Evolutionary conservation across 257 asterid species (phyloP), one percentile per base, ranked within the genome.

Genomic region (Pogostemon cablin): DNA sequence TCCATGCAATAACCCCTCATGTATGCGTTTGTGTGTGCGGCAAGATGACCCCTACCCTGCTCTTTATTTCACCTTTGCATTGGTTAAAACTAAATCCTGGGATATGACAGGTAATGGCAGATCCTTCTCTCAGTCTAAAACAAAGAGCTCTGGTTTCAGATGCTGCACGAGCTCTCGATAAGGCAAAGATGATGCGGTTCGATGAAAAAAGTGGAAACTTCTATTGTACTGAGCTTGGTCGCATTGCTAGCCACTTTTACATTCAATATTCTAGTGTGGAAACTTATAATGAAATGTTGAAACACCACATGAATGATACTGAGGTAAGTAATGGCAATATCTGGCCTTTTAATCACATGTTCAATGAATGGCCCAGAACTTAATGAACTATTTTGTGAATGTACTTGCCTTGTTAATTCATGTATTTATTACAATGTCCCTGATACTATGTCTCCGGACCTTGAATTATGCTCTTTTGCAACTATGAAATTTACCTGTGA

Each of bases 181-280:
- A 82, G 83, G 99, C 99, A 66, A 93, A 93, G 86, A 93, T 93
- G 99, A 89, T 93, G 99, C 99, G 99, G 55, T 93, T 91, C 68
- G 99, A 93, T 83, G 99, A 93, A 84, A 93, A 93, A 84, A 93
- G 99, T 74, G 99, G 99, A 81, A 93, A 93, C 79, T 91, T 93
- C 61, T 93, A 89, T 68, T 91, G 97, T 80, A 91, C 99, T 7
- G 99, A 93, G 86, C 99, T 93, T 77, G 99, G 99, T 59, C 99
- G 99, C 69, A 93, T 93, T 54, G 99, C 99, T 47, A 93, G 99
- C 81, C 99, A 93, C 84, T 93, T 93, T 78, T 93, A 93, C 77
- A 93, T 93, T 78, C 99, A 87, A 10, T 93, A 93, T 81, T 87
- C 96, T 73, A 93, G 99, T 79, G 99, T 93, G 63, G 99, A 93